phyloP scores from a whole-genome alignment of 2,329 filamentous ascomycete species.

The Pseudocercospora eumusae region DNA sequence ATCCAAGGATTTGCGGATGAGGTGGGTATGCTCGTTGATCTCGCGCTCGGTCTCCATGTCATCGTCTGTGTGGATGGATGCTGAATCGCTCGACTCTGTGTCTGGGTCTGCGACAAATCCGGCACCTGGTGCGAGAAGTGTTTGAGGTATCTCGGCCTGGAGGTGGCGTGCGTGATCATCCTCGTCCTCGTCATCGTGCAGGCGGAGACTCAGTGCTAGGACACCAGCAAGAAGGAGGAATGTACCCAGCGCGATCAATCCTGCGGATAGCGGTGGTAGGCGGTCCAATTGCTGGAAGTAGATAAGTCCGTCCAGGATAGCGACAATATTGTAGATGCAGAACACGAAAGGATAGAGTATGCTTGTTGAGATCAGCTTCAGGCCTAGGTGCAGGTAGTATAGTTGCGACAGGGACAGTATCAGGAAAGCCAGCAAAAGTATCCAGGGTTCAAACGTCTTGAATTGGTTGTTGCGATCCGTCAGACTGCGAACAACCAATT shows the following conservation, averaged over 20 bases:
- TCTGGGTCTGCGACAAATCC: constrained; percentile 53
- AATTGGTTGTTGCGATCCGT: constrained; percentile 90
- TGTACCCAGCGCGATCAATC: constrained; percentile 83
- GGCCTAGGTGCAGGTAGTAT: constrained; percentile 89
- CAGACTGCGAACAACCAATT: constrained; percentile 84
- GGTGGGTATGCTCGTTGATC: constrained; percentile 27
- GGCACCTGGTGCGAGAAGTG: constrained; percentile 76
- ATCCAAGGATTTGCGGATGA: constrained; percentile 27
- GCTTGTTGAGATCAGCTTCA: constrained; percentile 93
- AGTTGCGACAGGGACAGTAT: constrained; percentile 83
- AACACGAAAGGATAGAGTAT: constrained; percentile 96
- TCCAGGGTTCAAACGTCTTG: constrained; percentile 91
- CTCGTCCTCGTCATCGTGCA: constrained; percentile 69
- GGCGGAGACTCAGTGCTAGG: constrained; percentile 86
- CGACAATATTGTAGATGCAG: constrained; percentile 98
- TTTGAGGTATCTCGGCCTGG: constrained; percentile 52
- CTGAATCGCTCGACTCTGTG: constrained; percentile 32
- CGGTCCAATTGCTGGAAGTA: constrained; percentile 90
- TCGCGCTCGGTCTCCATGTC: constrained; percentile 26
- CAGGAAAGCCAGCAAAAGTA: constrained; percentile 79
- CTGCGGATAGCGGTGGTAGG: constrained; percentile 72
- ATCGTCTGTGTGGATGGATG: constrained; percentile 29
- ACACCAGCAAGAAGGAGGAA: constrained; percentile 83
- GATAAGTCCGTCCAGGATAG: constrained; percentile 93
- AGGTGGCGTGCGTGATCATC: constrained; percentile 49